Percentiles rank a stretch among this genome's conserved stretches.
Conservation (phyloP, 2,329 filamentous ascomycete genomes). For the Pseudogymnoascus sp. region DNA sequence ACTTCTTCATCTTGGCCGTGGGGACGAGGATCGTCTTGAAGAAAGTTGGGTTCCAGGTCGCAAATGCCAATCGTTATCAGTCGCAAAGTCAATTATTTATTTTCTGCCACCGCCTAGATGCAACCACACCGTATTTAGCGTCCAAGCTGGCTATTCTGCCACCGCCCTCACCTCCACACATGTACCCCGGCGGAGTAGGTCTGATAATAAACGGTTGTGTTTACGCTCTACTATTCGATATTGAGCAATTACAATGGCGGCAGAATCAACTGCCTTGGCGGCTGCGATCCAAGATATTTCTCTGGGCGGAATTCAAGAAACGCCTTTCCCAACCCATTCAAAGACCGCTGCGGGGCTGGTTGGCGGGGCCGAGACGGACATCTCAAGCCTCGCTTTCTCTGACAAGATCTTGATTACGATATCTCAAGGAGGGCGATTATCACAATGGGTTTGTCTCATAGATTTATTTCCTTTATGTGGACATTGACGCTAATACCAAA, state of each 20-base stretch:
- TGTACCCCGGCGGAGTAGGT: conserved; percentile 3
- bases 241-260: not conserved
- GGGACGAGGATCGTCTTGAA: conserved; percentile 4
- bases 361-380: conserved; percentile 62
- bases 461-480: conserved; percentile 19
- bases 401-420: conserved; percentile 91
- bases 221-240: not conserved
- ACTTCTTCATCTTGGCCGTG: conserved; percentile 33
- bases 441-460: conserved; percentile 72
- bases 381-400: conserved; percentile 64
- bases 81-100: conserved; percentile 9
- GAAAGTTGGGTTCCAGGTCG: not conserved
- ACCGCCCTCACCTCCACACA: conserved; percentile 7
- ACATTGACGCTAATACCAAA: conserved; percentile 13
- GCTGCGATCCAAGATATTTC: not conserved
- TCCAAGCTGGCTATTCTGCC: not conserved
- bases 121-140: not conserved
- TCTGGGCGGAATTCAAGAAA: conserved; percentile 14
- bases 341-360: conserved; percentile 49
- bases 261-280: not conserved
- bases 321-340: conserved; percentile 23
- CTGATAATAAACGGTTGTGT: not conserved
- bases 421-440: conserved; percentile 73
- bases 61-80: conserved; percentile 8
- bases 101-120: conserved; percentile 6